These are phyloP conservation scores for Carallia brachiata DNA, from an alignment of 345 rosid genomes.

Conservation along the genomic window DNA sequence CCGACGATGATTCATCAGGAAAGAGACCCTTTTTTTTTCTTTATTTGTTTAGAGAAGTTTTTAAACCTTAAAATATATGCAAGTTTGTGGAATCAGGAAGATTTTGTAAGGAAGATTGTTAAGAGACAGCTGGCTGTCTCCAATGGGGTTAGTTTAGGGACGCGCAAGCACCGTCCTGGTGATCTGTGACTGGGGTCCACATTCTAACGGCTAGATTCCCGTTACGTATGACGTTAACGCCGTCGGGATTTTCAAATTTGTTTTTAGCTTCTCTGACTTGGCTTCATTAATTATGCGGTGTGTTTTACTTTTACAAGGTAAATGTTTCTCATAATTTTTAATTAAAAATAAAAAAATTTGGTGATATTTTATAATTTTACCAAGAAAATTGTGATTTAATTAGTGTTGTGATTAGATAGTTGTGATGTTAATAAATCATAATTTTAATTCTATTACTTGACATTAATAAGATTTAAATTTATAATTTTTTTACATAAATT, in stretches of 20 bases:
- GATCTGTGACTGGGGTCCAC: slow-evolving; percentile 50
- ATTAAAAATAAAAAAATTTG: too few relatives aligned
- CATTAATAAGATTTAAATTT: too few relatives aligned
- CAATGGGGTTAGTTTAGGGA: slow-evolving; percentile 16
- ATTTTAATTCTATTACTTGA: too few relatives aligned
- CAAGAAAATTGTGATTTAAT: too few relatives aligned
- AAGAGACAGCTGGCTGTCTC: slow-evolving; percentile 39
- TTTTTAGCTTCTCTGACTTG: slow-evolving; percentile 6
- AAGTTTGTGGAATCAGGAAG: background rate
- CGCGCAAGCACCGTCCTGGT: slow-evolving; percentile 56
- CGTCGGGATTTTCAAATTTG: slow-evolving; percentile 5
- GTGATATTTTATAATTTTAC: too few relatives aligned
- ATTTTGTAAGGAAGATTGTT: background rate
- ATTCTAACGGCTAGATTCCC: slow-evolving; percentile 40
- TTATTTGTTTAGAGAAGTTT: background rate
- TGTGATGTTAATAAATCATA: too few relatives aligned
- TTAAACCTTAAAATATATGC: background rate
- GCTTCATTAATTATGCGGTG: background rate
- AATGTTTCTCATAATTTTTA: background rate
- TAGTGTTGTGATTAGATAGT: too few relatives aligned
- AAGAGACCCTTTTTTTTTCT: too few relatives aligned
- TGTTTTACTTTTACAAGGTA: background rate
- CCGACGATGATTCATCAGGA: background rate
- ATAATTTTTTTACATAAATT: too few relatives aligned
- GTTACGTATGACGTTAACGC: slow-evolving; percentile 26